Percentiles rank a stretch among this genome's conserved stretches.
Conservation (phyloP, 2,329 filamentous ascomycete species). For the Colletotrichum sp. region DNA sequence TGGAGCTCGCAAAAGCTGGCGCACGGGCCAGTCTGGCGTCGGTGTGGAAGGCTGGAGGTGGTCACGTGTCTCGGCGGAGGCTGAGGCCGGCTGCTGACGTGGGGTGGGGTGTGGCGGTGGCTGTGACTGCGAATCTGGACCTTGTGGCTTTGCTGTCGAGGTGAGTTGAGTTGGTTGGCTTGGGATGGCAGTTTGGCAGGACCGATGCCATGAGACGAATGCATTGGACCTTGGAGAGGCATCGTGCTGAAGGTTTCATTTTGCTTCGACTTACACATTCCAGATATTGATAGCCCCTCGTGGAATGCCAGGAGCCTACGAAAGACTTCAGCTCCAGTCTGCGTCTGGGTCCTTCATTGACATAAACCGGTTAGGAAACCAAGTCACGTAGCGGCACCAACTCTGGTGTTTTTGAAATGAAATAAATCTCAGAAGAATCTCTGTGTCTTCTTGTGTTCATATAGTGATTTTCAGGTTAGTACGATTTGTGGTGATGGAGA, state of each 20-base stretch:
- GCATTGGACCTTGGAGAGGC: neutral
- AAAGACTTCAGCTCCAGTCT: neutral
- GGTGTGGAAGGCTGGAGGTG: neutral
- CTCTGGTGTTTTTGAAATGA: neutral
- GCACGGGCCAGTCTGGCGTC: slow-evolving; percentile 5
- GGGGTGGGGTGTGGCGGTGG: neutral
- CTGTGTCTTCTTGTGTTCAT: accelerated
- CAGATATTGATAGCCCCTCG: neutral
- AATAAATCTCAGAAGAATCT: neutral
- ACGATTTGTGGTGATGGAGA: neutral
- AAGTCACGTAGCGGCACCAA: accelerated
- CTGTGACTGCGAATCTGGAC: neutral
- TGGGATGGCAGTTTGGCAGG: neutral
- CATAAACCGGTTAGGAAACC: accelerated
- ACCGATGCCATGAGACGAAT: neutral
- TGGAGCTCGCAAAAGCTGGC: slow-evolving; percentile 20
- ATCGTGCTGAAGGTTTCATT: neutral
- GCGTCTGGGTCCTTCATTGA: neutral
- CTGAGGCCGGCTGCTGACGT: slow-evolving; percentile 6
- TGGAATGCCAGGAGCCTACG: neutral
- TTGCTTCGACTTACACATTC: neutral
- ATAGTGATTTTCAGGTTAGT: accelerated
- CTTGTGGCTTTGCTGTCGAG: neutral
- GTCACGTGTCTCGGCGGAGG: slow-evolving; percentile 11
- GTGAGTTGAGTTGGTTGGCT: neutral